Evolutionary conservation across 1,284 basidiomycete species (phyloP), one percentile per base, ranked within the genome.

Genomic region (Trametes versicolor): DNA sequence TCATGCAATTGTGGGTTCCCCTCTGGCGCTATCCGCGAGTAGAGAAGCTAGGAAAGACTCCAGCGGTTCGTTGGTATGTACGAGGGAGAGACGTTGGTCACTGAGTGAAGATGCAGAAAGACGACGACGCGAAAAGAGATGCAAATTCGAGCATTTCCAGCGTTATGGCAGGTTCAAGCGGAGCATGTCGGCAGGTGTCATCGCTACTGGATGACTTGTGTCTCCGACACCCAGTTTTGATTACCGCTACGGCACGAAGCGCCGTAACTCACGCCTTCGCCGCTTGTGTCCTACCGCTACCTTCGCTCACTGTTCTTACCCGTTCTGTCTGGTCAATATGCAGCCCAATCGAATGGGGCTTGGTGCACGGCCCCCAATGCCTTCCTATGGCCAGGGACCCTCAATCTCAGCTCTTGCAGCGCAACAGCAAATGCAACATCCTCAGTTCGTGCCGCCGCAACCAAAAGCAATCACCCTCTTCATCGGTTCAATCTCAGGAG

Each of bases 401-500:
- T 93, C 92, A 84, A 92, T 93, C 75, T 89, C 89, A 77, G 90
- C 92, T 82, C 88, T 94, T 76, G 91, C 92, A 83, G 88, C 91
- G 82, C 90, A 92, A 83, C 89, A 91, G 71, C 90, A 93, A 79
- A 80, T 82, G 78, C 76, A 78, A 60, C 78, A 83, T 75, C 87
- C 86, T 75, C 84, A 86, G 32, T 91, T 87, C 73, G 80, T 85
- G 45, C 85, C 86, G 4, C 87, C 87, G 9, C 86, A 85, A 74
- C 80, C 81, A 19, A 89, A 87, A 69, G 79, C 83, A 59, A 84
- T 86, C 1, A 91, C 89, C 0, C 83, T 97, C 15, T 99, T 98
- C 73, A 91, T 98, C 23, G 96, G 96, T n/a, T 94, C 94, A 68
- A 99, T 98, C 77, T 94, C 96, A 1, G 93, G 94, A 27, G 97